Percentiles rank a stretch among this genome's conserved stretches.
Evolutionary conservation across 1,284 basidiomycete species (phyloP).

Genomic region (Cryptococcus sp.): DNA sequence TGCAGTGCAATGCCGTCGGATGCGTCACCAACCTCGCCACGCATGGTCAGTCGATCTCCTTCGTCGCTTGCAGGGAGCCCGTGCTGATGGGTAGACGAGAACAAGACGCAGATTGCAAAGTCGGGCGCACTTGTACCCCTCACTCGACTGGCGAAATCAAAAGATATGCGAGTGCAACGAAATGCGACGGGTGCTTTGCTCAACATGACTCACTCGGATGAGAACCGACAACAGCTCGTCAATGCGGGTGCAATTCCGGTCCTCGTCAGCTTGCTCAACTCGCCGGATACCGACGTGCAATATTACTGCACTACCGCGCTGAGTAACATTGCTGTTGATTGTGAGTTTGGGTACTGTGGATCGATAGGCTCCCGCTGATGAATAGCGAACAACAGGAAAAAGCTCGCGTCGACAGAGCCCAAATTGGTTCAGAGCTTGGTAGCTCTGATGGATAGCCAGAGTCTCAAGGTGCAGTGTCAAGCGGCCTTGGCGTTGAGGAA

Average conservation of each 20-base stretch:
- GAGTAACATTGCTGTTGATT: slow-evolving; percentile 97
- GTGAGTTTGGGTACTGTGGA: slow-evolving; percentile 46
- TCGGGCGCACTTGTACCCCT: slow-evolving; percentile 95
- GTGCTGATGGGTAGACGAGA: slow-evolving; percentile 65
- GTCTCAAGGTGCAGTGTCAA: slow-evolving; percentile 98
- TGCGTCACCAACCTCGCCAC: slow-evolving; percentile 99
- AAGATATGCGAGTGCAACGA: slow-evolving; percentile 98
- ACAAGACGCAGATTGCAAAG: slow-evolving; percentile 99
- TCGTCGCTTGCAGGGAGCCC: neutral
- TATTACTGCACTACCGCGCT: slow-evolving; percentile 99
- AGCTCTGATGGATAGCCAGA: slow-evolving; percentile 92
- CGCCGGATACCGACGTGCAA: slow-evolving; percentile 97
- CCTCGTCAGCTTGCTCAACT: slow-evolving; percentile 88
- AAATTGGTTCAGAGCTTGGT: slow-evolving; percentile 93
- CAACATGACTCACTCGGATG: slow-evolving; percentile 99
- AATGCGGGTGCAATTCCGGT: slow-evolving; percentile 98
- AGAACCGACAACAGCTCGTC: slow-evolving; percentile 97
- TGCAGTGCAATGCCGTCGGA: slow-evolving; percentile 99
- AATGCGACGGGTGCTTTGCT: slow-evolving; percentile 97
- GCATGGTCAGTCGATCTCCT: slow-evolving; percentile 65
- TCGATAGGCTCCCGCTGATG: neutral
- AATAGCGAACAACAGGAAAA: slow-evolving; percentile 80
- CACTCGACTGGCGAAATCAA: slow-evolving; percentile 91
- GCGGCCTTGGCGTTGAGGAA: slow-evolving; percentile 94
- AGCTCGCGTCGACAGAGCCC: slow-evolving; percentile 89